These are phyloP conservation scores for Limonium bicolor DNA, from an alignment of 148 eudicot genomes.

Conservation along the genomic window DNA sequence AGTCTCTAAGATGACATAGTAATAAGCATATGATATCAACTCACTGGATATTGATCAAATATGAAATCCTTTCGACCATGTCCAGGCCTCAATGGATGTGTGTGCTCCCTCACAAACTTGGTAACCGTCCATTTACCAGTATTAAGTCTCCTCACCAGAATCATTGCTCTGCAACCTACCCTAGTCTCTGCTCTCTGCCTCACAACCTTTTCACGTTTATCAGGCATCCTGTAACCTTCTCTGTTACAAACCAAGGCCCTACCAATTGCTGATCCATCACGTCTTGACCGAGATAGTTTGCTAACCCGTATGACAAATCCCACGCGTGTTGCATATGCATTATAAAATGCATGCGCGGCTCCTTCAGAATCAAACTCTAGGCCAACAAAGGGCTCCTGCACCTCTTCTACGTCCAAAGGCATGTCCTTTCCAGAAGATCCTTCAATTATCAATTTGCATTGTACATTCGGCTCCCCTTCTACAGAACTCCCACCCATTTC, in stretches of 20 bases:
- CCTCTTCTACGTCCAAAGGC: slow-evolving; percentile 19
- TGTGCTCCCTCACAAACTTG: slow-evolving; percentile 85
- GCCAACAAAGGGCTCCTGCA: slow-evolving; percentile 74
- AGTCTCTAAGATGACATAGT: neutral
- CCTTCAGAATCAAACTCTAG: slow-evolving; percentile 95
- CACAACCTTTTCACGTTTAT: slow-evolving; percentile 81
- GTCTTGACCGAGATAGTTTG: slow-evolving; percentile 91
- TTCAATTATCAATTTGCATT: slow-evolving; percentile 38
- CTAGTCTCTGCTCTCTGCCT: slow-evolving; percentile 84
- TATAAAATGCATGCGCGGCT: slow-evolving; percentile 86
- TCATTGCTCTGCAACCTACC: slow-evolving; percentile 97
- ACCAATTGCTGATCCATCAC: slow-evolving; percentile 87
- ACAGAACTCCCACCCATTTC: slow-evolving; percentile 54
- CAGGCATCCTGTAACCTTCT: slow-evolving; percentile 81
- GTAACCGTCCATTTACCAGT: slow-evolving; percentile 85
- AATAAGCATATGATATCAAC: slow-evolving; percentile 13
- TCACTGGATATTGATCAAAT: slow-evolving; percentile 78
- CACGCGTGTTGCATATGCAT: slow-evolving; percentile 62
- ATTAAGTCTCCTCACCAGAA: slow-evolving; percentile 69
- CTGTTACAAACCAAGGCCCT: slow-evolving; percentile 91
- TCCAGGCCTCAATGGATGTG: slow-evolving; percentile 75
- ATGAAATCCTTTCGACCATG: slow-evolving; percentile 72
- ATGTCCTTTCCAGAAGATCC: slow-evolving; percentile 35
- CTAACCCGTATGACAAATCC: slow-evolving; percentile 89
- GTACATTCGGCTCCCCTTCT: slow-evolving; percentile 40